Conservation (phyloP, 2,329 filamentous ascomycete species). For the Clonostachys rhizophaga region DNA sequence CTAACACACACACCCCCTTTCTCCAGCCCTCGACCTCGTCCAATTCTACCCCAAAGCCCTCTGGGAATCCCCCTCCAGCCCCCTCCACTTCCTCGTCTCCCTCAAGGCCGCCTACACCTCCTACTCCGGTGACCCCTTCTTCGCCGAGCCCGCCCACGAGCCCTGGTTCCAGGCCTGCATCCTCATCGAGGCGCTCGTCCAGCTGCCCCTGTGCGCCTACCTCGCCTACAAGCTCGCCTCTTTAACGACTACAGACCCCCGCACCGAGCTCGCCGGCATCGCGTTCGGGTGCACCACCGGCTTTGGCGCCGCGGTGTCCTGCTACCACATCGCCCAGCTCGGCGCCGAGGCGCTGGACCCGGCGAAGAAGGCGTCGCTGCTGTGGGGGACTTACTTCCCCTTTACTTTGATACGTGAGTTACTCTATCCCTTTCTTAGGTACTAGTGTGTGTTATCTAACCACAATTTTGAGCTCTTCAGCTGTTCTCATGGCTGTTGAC, state of each 20-base stretch:
- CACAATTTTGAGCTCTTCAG: constrained; percentile 19
- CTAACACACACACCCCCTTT: not conserved
- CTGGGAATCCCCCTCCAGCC: constrained; percentile 31
- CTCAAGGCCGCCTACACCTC: constrained; percentile 41
- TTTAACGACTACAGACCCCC: constrained; percentile 2
- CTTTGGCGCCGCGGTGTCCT: constrained; percentile 45
- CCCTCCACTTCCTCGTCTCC: constrained; percentile 39
- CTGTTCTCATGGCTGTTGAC: constrained; percentile 43
- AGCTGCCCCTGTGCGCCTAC: constrained; percentile 45
- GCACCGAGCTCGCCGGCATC: constrained; percentile 44
- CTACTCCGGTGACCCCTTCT: constrained; percentile 49
- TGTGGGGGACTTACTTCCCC: constrained; percentile 44
- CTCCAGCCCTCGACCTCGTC: constrained; percentile 48
- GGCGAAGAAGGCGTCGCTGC: constrained; percentile 37
- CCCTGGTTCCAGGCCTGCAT: constrained; percentile 49
- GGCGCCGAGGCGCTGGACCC: constrained; percentile 35
- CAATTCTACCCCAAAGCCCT: constrained; percentile 45
- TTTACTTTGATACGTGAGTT: constrained; percentile 49
- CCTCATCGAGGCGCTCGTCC: constrained; percentile 41
- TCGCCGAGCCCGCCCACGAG: constrained; percentile 25
- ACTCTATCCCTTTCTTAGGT: not conserved
- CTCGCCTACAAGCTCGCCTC: constrained; percentile 33
- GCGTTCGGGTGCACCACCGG: constrained; percentile 46
- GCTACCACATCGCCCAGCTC: constrained; percentile 44
- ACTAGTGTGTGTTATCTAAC: not conserved